phyloP scores from a whole-genome alignment of 192 early-diverging fungal species.

The Entophlyctis helioformis region DNA sequence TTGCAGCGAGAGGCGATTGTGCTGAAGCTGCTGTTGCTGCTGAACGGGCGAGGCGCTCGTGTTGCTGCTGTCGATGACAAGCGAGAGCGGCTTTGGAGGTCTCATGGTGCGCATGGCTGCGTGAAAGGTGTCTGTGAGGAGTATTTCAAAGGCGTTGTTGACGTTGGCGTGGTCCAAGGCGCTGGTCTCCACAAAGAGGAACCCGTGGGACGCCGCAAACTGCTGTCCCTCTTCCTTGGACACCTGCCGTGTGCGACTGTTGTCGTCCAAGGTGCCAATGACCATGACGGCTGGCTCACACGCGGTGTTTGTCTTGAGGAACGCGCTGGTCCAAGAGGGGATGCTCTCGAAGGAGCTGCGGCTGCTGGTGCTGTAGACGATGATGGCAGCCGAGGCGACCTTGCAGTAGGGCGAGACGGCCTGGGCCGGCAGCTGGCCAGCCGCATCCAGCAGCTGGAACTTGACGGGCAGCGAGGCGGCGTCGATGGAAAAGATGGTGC shows the following conservation, averaged over 20 bases:
- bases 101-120: no score
- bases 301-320: no score
- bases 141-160: slow-evolving; percentile 18
- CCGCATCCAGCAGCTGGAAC: no score
- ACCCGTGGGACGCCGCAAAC: slow-evolving; percentile 18
- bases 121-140: slow-evolving; percentile 18
- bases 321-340: no score
- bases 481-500: no score
- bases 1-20: no score
- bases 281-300: slow-evolving; percentile 99
- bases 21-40: no score
- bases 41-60: no score
- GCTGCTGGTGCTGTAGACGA: slow-evolving; percentile 97
- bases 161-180: slow-evolving; percentile 14
- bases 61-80: no score
- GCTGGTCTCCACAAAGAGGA: slow-evolving; percentile 23
- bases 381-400: slow-evolving; percentile 79
- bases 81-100: no score
- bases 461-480: no score
- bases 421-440: no score
- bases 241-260: slow-evolving; percentile 8
- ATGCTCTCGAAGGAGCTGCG: slow-evolving; percentile 91
- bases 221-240: slow-evolving; percentile 12
- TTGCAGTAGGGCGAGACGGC: slow-evolving; percentile 3
- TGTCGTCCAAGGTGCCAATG: slow-evolving; percentile 86